These are phyloP conservation scores for Setaria italica DNA, from an alignment of 202 grass and related monocot genomes.

Conservation along the genomic window DNA sequence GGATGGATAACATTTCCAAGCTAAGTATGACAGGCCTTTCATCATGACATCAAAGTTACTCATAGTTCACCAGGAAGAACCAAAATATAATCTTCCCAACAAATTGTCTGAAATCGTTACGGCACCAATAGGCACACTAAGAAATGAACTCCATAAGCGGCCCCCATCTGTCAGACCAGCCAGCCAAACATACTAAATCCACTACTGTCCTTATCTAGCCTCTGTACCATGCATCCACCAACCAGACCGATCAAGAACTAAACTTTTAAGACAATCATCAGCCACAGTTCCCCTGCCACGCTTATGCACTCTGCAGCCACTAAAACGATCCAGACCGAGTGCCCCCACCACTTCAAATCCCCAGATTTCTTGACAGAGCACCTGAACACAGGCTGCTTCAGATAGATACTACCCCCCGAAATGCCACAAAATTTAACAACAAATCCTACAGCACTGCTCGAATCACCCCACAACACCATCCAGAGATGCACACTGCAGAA, in stretches of 20 bases:
- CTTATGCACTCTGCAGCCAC: slow-evolving; percentile 3
- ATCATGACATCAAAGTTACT: slow-evolving; percentile 10
- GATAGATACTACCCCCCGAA: background rate
- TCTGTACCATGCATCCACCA: background rate
- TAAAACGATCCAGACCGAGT: slow-evolving; percentile 22
- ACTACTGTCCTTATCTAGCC: background rate
- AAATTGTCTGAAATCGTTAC: slow-evolving; percentile 1
- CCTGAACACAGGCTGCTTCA: slow-evolving; percentile 2
- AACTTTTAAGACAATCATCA: slow-evolving; percentile 25
- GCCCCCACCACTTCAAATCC: background rate
- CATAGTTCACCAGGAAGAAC: slow-evolving; percentile 4
- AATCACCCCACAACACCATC: background rate
- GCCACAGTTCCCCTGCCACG: background rate
- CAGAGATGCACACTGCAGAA: background rate
- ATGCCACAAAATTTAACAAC: slow-evolving; percentile 6
- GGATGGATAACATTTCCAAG: background rate
- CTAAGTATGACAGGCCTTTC: background rate
- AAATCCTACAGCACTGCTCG: background rate
- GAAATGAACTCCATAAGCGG: background rate
- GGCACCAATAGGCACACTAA: slow-evolving; percentile 16
- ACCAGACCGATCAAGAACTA: slow-evolving; percentile 23
- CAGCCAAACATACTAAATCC: background rate
- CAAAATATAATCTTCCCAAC: slow-evolving; percentile 6
- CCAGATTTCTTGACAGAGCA: slow-evolving; percentile 14
- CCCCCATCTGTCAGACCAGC: background rate